Base-by-base conservation (phyloP, 1,284 basidiomycete genomes). In the Meira miltonrushii region DNA sequence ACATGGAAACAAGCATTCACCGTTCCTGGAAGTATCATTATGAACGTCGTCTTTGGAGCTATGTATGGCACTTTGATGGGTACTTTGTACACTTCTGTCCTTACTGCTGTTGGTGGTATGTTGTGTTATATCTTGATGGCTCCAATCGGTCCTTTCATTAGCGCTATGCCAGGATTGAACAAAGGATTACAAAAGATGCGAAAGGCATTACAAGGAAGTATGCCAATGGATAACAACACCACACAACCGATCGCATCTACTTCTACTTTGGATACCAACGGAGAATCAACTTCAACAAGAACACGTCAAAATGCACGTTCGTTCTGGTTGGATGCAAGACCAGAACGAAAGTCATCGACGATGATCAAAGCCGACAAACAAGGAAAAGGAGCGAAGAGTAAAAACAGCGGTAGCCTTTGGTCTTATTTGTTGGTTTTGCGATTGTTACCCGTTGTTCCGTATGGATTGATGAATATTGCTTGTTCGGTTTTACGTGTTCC, bases 391-490 rank as follows among this genome's bases (percentile, higher is more conserved):
- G 15, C 10, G 4, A 11, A 13, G 11, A 25, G n/a, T 15, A 50
- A 28, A 17, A 33, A 15, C 3, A 50, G 58, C 41, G 55, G 63
- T 25, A 72, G 69, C 49, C 62, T 74, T 0, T 77, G 69, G 68
- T 63, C 71, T 10, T 75, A 75, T 41, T 62, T 78, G 19, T 50
- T 78, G 7, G 65, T 77, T 2, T 64, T 78, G 2, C 69, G 75
- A 9, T 60, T 78, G 1, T 58, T 78, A n/a, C 75, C 75, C 13
- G 68, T 78, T 54, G 68, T 76, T 8, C 75, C 75, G 11, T 78
- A 76, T 48, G 73, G 75, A 1, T 41, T 74, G 50, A 78, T 77
- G 71, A 78, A 78, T 61, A 75, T 78, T 46, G 74, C 74, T 6
- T 76, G 74, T 49, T 71, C 69, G 11, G 68, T 76, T 6, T 65